phyloP scores from a whole-genome alignment of 805 yeast species.

The Candida railenensis region DNA sequence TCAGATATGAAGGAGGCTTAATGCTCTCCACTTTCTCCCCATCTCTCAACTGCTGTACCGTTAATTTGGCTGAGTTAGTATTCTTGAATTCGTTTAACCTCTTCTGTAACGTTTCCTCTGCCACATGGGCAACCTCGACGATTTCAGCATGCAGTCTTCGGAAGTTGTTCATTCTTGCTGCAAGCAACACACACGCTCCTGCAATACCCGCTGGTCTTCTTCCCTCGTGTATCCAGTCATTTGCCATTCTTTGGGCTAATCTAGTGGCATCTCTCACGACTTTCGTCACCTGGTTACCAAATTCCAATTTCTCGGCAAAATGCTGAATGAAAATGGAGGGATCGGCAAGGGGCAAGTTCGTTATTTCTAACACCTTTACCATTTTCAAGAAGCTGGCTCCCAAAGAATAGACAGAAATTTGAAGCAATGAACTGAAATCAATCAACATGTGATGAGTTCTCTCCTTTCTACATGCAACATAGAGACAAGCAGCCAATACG shows the following conservation, averaged over 20 bases:
- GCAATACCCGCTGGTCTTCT: slow-evolving; percentile 98
- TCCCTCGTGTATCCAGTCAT: slow-evolving; percentile 96
- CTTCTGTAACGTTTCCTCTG: slow-evolving; percentile 88
- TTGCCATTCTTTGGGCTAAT: slow-evolving; percentile 85
- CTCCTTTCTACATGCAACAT: slow-evolving; percentile 90
- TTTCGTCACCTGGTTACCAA: slow-evolving; percentile 69
- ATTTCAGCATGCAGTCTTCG: slow-evolving; percentile 90
- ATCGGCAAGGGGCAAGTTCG: slow-evolving; percentile 82
- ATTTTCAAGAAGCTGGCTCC: slow-evolving; percentile 95
- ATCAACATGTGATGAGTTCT: slow-evolving; percentile 93
- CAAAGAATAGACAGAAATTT: slow-evolving; percentile 87
- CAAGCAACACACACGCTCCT: slow-evolving; percentile 90
- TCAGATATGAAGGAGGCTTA: slow-evolving; percentile 81
- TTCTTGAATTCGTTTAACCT: slow-evolving; percentile 83
- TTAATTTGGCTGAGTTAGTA: slow-evolving; percentile 70
- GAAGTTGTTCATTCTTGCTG: slow-evolving; percentile 95
- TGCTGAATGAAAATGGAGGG: slow-evolving; percentile 93
- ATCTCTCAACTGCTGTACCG: slow-evolving; percentile 72
- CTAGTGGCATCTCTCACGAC: slow-evolving; percentile 86
- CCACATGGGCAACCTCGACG: slow-evolving; percentile 93
- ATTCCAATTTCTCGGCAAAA: slow-evolving; percentile 83
- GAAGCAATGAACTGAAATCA: slow-evolving; percentile 88
- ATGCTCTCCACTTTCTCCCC: slow-evolving; percentile 42
- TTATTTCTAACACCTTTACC: slow-evolving; percentile 81
- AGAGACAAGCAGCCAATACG: slow-evolving; percentile 91